Evolutionary conservation across 2,329 filamentous ascomycete genomes (phyloP), one percentile per base, ranked within the genome.

Genomic region (Stemphylium vesicarium): DNA sequence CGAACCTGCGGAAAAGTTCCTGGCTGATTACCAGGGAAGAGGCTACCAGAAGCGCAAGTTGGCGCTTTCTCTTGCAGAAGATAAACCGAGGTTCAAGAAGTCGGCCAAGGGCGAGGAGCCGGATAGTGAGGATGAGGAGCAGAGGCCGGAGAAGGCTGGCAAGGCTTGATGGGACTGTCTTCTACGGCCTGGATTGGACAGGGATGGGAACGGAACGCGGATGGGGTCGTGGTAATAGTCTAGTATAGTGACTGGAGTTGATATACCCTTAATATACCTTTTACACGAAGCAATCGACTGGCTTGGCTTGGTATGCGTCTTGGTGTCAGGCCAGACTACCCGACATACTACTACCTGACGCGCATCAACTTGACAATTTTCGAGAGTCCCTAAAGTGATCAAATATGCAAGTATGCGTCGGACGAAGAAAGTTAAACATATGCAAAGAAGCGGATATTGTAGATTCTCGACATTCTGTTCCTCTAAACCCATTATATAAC

Each of bases 1-100:
- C 4, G 85, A 89, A 54, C 84, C 88, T 2, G 94, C 70, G 4
- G 71, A 72, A 54, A 54, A 53, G 9, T 75, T 73, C 48, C 48
- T 58, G 41, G 54, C 62, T 0, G 56, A 51, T 2, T 60, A 35
- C 44, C 49, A 73, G 36, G 70, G 69, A 13, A 50, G 52, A 7
- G 22, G 43, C 8, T 75, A 65, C 51, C 59, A 56, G 2, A n/a
- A 29, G 0, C 40, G 59, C 10, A 53, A 56, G 11, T 62, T 72
- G 5, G 42, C 59, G 7, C 58, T 65, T 40, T 56, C 43, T 2
- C 49, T 72, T 22, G 71, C 72, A 0, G 67, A 72, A 15, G 66
- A 71, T 18, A 62, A 65, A 31, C 69, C 68, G 0, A 63, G 58
- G 37, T 75, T 74, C 56, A 69, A 64, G 57, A 75, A 74, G 67